Base-by-base conservation (phyloP, 1,139 yeast genomes). In the Candida sp. region DNA sequence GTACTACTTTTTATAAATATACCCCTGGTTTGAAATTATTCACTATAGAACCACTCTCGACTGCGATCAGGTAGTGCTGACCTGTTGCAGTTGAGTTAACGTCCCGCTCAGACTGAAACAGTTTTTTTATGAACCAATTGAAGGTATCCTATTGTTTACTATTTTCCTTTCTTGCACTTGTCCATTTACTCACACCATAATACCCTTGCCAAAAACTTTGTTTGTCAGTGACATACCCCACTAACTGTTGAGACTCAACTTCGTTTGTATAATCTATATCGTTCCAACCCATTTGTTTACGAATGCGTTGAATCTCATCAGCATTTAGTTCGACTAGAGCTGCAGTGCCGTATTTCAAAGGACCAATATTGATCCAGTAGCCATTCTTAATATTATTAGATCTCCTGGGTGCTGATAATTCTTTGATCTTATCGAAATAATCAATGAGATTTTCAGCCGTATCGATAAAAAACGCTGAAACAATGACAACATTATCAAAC, bases 331-430 rank as follows among this genome's bases (percentile, higher is more conserved):
- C 96, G 1, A 83, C 86, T 51, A 77, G 80, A 1, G 97, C 95
- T 1, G 91, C 90, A 4, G 89, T 81, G 0, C 97, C 97, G 64
- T 89, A 89, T 61, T 89, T 89, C 48, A 89, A 69, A 0, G 97
- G 97, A 0, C 97, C 97, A 19, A 81, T 74, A 57, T 89, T 89
- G 49, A 89, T 81, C 97, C 96, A 89, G 43, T 73, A 72, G 0
- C 87, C 81, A 8, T 66, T 63, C 33, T 68, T 61, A n/a, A 57
- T 47, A 4, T 46, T 45, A 30, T 46, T 46, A 32, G 50, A 52
- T 22, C 68, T 70, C 3, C 64, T 64, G n/a, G 73, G 72, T 4
- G 58, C 54, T 2, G 75, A 59, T 39, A 87, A 58, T 11, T 64
- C 55, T 43, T 75, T 75, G 33, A 89, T 80, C 1, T 83, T 64